Evolutionary conservation across 306 rosid species (phyloP), one percentile per base, ranked within the genome.

Genomic region (Amphicarpaea edgeworthii): DNA sequence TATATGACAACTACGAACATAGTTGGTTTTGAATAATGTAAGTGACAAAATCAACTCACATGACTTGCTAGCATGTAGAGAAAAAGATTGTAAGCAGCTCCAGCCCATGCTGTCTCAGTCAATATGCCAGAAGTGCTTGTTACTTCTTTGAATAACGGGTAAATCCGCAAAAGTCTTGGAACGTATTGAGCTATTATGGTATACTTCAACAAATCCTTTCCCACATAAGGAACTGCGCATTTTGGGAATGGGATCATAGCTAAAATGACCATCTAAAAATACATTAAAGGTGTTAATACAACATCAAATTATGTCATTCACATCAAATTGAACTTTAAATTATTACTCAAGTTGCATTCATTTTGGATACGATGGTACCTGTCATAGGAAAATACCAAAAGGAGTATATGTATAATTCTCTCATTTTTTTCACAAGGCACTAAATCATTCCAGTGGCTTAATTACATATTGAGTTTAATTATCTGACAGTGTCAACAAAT

Each of bases 31-130:
- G 60, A 53, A 34, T 23, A 41, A 34, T 23, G 53, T 32, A 20
- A 78, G 37, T 21, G 26, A 71, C 6, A 76, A 51, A 78, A 70
- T 23, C 19, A 30, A 45, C 97, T 87, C 83, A 95, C 99, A 53
- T 95, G 99, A 83, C 97, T 87, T 53, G 90, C 98, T 24, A 90
- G 91, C 96, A 95, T 84, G 16, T 89, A 95, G 54, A 92, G 91
- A 70, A 83, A 79, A 67, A 95, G 97, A 90, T 95, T 95, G 78
- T 73, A 87, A 28, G 87, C 96, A 81, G 99, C 98, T 75, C 93
- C 93, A 73, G 88, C 90, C 97, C 97, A 95, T 6, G 96, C 93
- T 11, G 91, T 95, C 84, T 92, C 96, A 42, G 97, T 90, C 46
- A 95, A 83, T 79, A 85, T 88, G 73, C 99, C 99, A 40, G 86